Evolutionary conservation across 2,329 filamentous ascomycete genomes (phyloP).

Genomic region (Ophiostoma triangulosporum): DNA sequence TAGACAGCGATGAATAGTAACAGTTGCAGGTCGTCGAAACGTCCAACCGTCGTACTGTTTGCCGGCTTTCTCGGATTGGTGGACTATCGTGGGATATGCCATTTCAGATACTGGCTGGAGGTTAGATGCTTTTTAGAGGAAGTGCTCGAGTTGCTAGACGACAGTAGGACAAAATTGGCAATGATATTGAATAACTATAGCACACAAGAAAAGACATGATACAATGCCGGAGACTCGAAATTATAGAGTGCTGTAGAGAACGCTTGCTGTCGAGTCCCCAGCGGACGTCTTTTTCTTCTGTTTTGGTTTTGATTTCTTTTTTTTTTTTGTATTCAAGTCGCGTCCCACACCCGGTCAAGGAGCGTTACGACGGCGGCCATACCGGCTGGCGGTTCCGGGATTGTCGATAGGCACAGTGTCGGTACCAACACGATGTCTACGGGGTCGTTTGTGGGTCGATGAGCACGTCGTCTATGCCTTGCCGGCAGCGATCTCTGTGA

Average conservation of each 20-base stretch:
- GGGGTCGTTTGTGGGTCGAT: not conserved
- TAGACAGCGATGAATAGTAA: no score
- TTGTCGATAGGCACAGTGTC: not conserved
- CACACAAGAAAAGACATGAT: constrained; percentile 11
- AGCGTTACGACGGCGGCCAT: not conserved
- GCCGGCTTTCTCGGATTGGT: not conserved
- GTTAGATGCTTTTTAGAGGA: no score
- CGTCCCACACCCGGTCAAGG: not conserved
- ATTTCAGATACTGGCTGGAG: no score
- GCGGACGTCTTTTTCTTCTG: not conserved
- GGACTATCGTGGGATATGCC: no score
- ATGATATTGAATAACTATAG: constrained; percentile 14
- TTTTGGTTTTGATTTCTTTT: not conserved
- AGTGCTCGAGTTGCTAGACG: no score
- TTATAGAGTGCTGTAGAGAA: not conserved
- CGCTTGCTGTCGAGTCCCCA: not conserved
- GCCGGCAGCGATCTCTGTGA: constrained; percentile 39
- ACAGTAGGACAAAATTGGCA: no score
- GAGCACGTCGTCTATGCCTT: constrained; percentile 42
- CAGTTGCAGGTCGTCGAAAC: no score
- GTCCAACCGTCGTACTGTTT: no score
- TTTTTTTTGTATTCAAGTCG: not conserved
- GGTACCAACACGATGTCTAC: not conserved
- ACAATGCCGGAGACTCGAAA: not conserved
- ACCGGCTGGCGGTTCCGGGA: not conserved